Conservation (phyloP, 1,139 yeast species). For the Suhomyces bolitotheri region DNA sequence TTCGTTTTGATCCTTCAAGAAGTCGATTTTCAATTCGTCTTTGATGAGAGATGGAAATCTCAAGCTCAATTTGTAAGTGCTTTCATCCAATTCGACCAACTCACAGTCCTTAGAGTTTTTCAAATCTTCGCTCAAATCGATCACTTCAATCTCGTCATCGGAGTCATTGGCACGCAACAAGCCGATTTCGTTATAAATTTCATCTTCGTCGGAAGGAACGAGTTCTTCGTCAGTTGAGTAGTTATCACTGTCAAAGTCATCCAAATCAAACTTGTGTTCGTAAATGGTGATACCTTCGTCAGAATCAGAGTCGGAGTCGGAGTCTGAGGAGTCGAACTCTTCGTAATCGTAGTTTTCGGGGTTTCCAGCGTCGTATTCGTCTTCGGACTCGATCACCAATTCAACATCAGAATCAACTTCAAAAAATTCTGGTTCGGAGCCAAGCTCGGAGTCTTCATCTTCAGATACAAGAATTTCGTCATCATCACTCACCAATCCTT, state of each 20-base stretch:
- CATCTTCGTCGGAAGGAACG: conserved; percentile 24
- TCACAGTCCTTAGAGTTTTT: conserved; percentile 49
- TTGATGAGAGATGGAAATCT: conserved; percentile 47
- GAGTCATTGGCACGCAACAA: conserved; percentile 17
- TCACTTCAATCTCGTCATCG: conserved; percentile 40
- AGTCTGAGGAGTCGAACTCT: conserved; percentile 21
- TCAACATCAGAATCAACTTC: conserved; percentile 32
- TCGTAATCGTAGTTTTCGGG: conserved; percentile 29
- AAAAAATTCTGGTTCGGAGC: conserved; percentile 36
- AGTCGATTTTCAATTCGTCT: conserved; percentile 46
- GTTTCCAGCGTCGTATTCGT: conserved; percentile 25
- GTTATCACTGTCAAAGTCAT: conserved; percentile 34
- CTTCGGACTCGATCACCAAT: conserved; percentile 18
- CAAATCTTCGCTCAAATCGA: conserved; percentile 47
- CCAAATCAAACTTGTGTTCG: conserved; percentile 44
- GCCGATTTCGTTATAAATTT: conserved; percentile 8
- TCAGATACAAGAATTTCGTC: conserved; percentile 22
- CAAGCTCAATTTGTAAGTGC: conserved; percentile 43
- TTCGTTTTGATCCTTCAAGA: conserved; percentile 45
- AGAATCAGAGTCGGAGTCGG: conserved; percentile 30
- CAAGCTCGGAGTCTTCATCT: conserved; percentile 31
- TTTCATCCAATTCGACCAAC: conserved; percentile 41
- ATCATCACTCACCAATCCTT: conserved; percentile 34
- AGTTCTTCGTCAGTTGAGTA: conserved; percentile 45
- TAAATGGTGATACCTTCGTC: conserved; percentile 48